Percentiles rank a stretch among this genome's conserved stretches.
Conservation (phyloP, 73 alveolate genomes). For the Chromera velia region DNA sequence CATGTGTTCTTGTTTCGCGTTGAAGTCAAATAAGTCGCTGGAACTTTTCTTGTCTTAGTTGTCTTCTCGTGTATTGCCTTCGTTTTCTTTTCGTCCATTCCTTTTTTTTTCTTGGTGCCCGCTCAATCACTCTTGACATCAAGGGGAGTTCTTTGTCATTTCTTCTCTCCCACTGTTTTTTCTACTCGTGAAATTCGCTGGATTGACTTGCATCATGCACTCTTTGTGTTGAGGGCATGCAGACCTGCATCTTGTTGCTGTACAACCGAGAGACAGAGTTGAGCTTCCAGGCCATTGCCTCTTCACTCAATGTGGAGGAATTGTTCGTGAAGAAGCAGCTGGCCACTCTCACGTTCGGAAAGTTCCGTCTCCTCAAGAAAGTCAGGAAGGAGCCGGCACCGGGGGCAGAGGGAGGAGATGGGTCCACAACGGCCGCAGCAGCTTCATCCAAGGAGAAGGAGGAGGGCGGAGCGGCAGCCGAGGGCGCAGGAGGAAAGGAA, state of each 20-base stretch:
- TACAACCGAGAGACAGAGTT: constrained; percentile 45
- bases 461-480: background rate
- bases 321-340: constrained; percentile 28
- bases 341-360: constrained; percentile 29
- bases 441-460: too few species aligned
- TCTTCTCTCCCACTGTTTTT: background rate
- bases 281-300: constrained; percentile 11
- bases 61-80: too few species aligned
- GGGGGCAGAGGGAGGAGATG: background rate
- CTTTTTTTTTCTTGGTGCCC: too few species aligned
- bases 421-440: background rate
- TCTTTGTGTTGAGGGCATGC: too few species aligned
- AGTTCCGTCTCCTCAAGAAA: constrained; percentile 24
- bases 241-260: constrained; percentile 50
- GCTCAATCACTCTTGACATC: too few species aligned
- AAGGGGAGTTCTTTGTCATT: background rate
- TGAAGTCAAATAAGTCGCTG: too few species aligned
- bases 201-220: too few species aligned
- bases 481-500: constrained; percentile 2
- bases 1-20: too few species aligned
- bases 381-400: too few species aligned
- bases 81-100: too few species aligned
- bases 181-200: too few species aligned
- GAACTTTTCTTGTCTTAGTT: too few species aligned
- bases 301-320: constrained; percentile 33